Evolutionary conservation across 139 green algal species (phyloP).

Genomic region (Limnomonas spitsbergensis): DNA sequence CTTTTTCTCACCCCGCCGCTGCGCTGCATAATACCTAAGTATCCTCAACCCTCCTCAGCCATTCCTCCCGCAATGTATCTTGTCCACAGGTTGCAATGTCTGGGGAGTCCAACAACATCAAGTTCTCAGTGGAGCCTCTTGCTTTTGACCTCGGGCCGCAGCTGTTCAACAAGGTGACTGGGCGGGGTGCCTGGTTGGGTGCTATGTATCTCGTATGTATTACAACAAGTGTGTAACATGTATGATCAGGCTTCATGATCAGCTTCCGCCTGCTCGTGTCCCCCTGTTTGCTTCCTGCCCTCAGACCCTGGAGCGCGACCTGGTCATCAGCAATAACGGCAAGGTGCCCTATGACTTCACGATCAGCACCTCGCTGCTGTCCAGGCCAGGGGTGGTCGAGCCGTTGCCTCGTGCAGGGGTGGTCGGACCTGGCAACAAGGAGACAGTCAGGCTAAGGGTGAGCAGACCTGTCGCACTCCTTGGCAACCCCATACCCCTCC

Average conservation of each 20-base stretch:
- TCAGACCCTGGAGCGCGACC: slow-evolving; percentile 50
- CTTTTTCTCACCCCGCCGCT: too few relatives aligned
- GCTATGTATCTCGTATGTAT: too few relatives aligned
- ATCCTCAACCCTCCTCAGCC: too few relatives aligned
- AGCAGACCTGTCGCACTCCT: background rate
- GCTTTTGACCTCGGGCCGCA: slow-evolving; percentile 58
- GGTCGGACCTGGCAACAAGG: slow-evolving; percentile 47
- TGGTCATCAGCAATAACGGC: slow-evolving; percentile 59
- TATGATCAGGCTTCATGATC: too few relatives aligned
- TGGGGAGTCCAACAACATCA: slow-evolving; percentile 69
- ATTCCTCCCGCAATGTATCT: too few relatives aligned
- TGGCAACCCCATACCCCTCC: too few relatives aligned
- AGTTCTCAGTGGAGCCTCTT: slow-evolving; percentile 64
- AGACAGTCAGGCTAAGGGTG: slow-evolving; percentile 42
- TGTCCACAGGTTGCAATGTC: slow-evolving; percentile 51
- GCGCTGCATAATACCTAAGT: too few relatives aligned
- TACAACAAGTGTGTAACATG: too few relatives aligned
- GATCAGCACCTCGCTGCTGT: slow-evolving; percentile 56
- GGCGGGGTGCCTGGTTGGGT: too few relatives aligned
- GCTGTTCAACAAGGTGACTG: slow-evolving; percentile 57
- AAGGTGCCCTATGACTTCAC: slow-evolving; percentile 71
- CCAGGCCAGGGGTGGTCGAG: slow-evolving; percentile 39
- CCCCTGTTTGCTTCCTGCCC: too few relatives aligned
- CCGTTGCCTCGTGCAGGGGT: slow-evolving; percentile 38
- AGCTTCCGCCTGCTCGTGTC: too few relatives aligned